Conservation (phyloP, 768 basidiomycete genomes). For the Postia placenta region DNA sequence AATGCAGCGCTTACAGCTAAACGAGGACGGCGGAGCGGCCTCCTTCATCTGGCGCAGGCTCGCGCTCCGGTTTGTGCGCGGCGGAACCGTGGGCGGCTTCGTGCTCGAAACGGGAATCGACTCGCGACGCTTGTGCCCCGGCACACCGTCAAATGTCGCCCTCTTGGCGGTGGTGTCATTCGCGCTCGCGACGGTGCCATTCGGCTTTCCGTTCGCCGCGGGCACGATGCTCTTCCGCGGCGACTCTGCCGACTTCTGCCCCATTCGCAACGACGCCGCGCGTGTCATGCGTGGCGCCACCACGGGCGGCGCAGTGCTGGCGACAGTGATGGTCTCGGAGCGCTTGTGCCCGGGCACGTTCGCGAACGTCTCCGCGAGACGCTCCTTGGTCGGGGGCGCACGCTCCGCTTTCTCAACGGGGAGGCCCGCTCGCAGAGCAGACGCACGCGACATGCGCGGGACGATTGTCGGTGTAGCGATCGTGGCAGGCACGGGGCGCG, state of each 20-base stretch:
- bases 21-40: slow-evolving; percentile 51
- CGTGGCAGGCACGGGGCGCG: slow-evolving; percentile 61
- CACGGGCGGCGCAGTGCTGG: slow-evolving; percentile 65
- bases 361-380: slow-evolving; percentile 56
- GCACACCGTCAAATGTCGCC: slow-evolving; percentile 69
- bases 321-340: slow-evolving; percentile 56
- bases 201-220: background rate
- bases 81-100: slow-evolving; percentile 34
- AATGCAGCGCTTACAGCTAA: slow-evolving; percentile 52
- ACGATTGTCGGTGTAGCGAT: slow-evolving; percentile 60
- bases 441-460: slow-evolving; percentile 72
- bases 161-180: slow-evolving; percentile 27
- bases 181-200: slow-evolving; percentile 15
- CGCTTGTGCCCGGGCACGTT: slow-evolving; percentile 85
- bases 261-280: slow-evolving; percentile 65
- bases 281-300: slow-evolving; percentile 73
- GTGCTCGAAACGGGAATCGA: slow-evolving; percentile 62
- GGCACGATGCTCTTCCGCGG: slow-evolving; percentile 7
- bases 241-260: slow-evolving; percentile 29
- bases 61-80: slow-evolving; percentile 40
- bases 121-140: slow-evolving; percentile 79
- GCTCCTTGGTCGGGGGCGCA: slow-evolving; percentile 53
- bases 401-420: slow-evolving; percentile 42
- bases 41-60: slow-evolving; percentile 36
- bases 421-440: slow-evolving; percentile 64